A percentile compares a stretch with the other conserved stretches of the same genome.
These are phyloP conservation scores for Cryptococcus sp. DNA, from an alignment of 1,284 basidiomycete species.

Conservation along the genomic window DNA sequence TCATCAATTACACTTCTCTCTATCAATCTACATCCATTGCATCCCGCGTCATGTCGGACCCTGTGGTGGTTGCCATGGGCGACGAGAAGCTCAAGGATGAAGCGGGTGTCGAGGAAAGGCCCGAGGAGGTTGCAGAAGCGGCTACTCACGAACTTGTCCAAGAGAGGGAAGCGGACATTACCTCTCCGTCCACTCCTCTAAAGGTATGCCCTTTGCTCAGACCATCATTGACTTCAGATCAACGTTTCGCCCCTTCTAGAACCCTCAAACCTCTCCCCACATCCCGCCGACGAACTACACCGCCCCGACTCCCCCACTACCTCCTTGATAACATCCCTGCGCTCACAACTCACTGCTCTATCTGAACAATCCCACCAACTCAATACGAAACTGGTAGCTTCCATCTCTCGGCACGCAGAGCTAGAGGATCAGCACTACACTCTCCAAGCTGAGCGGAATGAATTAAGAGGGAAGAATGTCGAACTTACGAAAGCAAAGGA, in stretches of 20 bases:
- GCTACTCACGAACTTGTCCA: no score
- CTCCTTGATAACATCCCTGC: conserved; percentile 65
- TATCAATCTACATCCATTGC: no score
- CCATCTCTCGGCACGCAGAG: conserved; percentile 86
- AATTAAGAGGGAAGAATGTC: conserved; percentile 66
- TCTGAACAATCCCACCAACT: conserved; percentile 84
- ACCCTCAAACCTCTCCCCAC: conserved; percentile 13
- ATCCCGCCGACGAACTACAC: conserved; percentile 32
- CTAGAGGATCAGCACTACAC: conserved; percentile 86
- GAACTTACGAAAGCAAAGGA: conserved; percentile 58
- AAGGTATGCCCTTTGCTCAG: no score
- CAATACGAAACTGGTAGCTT: conserved; percentile 85
- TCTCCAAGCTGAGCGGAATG: conserved; percentile 7
- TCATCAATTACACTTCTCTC: no score
- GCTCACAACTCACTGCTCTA: conserved; percentile 75
- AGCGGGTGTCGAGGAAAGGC: not conserved
- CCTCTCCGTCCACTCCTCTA: no score
- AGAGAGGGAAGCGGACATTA: no score
- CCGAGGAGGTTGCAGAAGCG: not conserved
- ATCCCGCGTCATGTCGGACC: not conserved
- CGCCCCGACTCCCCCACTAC: conserved; percentile 46
- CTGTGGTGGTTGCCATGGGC: not conserved
- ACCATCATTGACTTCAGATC: not conserved
- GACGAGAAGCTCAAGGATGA: not conserved
- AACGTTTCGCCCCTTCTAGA: not conserved